Evolutionary conservation across 2,329 filamentous ascomycete species (phyloP).

Genomic region (Aspergillus aculeatus): DNA sequence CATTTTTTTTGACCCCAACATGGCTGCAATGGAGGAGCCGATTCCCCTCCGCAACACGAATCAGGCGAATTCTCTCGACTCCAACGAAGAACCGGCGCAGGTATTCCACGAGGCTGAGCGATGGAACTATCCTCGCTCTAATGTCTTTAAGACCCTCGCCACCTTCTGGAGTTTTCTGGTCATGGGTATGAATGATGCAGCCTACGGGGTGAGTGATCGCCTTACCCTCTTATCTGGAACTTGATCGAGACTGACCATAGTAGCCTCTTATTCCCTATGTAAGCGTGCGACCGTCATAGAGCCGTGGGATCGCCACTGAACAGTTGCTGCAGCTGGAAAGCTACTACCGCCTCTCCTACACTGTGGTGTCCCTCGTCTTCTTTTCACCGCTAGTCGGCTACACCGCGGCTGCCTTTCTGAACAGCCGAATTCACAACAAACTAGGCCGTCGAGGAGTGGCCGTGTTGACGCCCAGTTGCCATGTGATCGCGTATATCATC

Average conservation of each 20-base stretch:
- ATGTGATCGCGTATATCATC: constrained; percentile 39
- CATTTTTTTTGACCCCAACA: neutral
- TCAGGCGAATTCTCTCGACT: neutral
- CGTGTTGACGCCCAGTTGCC: constrained; percentile 57
- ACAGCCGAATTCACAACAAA: constrained; percentile 43
- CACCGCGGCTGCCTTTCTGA: constrained; percentile 46
- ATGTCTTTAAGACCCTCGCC: constrained; percentile 50
- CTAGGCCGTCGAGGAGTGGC: constrained; percentile 70
- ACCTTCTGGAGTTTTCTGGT: constrained; percentile 60
- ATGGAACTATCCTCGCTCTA: constrained; percentile 53
- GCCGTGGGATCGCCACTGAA: neutral
- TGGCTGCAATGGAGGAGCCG: neutral
- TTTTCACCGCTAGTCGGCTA: constrained; percentile 51
- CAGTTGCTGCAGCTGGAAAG: constrained; percentile 40
- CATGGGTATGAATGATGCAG: constrained; percentile 59
- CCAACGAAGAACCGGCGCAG: neutral
- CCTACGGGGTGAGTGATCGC: constrained; percentile 52
- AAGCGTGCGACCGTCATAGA: constrained; percentile 25
- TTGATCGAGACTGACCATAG: neutral
- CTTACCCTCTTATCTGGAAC: neutral
- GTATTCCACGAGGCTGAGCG: neutral
- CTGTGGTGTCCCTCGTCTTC: constrained; percentile 51
- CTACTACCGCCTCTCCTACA: constrained; percentile 49
- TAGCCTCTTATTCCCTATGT: constrained; percentile 53
- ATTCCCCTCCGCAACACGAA: neutral